Conservation (phyloP, 441 rosid genomes). For the Macaranga tanarius region DNA sequence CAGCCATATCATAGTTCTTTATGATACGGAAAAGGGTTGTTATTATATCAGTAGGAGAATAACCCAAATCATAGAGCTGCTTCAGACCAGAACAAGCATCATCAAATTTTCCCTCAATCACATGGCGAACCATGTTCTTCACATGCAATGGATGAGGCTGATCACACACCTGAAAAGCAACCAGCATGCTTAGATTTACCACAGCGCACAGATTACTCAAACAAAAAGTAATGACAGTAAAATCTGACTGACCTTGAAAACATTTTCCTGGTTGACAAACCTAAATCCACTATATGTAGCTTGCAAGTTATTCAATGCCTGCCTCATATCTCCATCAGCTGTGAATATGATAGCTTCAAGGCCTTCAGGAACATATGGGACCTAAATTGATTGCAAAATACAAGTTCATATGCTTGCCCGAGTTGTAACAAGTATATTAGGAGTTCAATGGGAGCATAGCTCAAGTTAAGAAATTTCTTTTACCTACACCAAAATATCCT, state of each 20-base stretch:
- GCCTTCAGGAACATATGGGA: constrained; percentile 89
- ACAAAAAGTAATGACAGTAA: constrained; percentile 8
- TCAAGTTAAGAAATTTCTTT: background rate
- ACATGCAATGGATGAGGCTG: constrained; percentile 96
- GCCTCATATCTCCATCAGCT: constrained; percentile 99
- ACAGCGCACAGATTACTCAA: background rate
- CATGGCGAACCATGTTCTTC: constrained; percentile 78
- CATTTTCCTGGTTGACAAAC: constrained; percentile 89
- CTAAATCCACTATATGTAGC: constrained; percentile 92
- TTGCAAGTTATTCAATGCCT: constrained; percentile 94
- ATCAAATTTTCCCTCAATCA: constrained; percentile 82
- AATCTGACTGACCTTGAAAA: constrained; percentile 68
- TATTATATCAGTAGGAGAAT: constrained; percentile 95
- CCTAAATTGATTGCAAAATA: constrained; percentile 51
- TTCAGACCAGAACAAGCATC: constrained; percentile 81
- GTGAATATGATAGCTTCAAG: constrained; percentile 97
- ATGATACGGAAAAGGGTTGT: constrained; percentile 88
- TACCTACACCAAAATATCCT: background rate
- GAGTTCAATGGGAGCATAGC: background rate
- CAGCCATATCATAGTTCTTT: constrained; percentile 90
- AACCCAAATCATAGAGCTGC: constrained; percentile 87
- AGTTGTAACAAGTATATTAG: background rate
- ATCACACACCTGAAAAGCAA: constrained; percentile 70
- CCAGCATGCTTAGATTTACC: constrained; percentile 19
- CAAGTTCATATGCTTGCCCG: constrained; percentile 16